phyloP scores from a whole-genome alignment of 441 rosid species.

The Sinapis alba region DNA sequence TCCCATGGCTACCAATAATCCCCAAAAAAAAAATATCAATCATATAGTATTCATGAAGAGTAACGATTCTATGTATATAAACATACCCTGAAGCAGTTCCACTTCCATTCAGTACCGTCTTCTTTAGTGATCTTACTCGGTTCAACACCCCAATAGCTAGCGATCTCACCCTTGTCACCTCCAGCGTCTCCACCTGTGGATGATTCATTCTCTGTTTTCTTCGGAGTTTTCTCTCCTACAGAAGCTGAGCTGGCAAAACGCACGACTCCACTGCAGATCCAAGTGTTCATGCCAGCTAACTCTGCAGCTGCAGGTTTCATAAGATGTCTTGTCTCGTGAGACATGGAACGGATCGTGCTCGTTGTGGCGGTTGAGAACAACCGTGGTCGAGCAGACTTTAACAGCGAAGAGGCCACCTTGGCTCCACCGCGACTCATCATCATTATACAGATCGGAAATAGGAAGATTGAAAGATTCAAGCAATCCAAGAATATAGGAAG shows the following conservation, averaged over 20 bases:
- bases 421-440: slow-evolving; percentile 44
- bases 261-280: slow-evolving; percentile 6
- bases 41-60: neutral
- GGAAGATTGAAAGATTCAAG: neutral
- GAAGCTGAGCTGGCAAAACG: neutral
- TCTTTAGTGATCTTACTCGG: neutral
- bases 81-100: neutral
- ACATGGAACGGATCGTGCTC: slow-evolving; percentile 8
- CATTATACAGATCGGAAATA: neutral
- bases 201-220: neutral
- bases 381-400: slow-evolving; percentile 36
- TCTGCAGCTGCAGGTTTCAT: slow-evolving; percentile 8
- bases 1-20: neutral
- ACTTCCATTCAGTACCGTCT: neutral
- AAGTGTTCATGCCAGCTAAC: neutral
- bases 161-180: neutral
- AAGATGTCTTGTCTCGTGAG: slow-evolving; percentile 22
- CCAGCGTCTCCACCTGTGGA: neutral
- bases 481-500: slow-evolving; percentile 36
- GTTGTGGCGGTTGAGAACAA: slow-evolving; percentile 23
- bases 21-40: neutral
- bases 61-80: neutral
- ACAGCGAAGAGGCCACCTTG: slow-evolving; percentile 32
- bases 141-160: neutral
- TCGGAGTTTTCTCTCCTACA: neutral